These are phyloP conservation scores for Penium margaritaceum DNA, from an alignment of 139 green algal genomes.

Conservation along the genomic window DNA sequence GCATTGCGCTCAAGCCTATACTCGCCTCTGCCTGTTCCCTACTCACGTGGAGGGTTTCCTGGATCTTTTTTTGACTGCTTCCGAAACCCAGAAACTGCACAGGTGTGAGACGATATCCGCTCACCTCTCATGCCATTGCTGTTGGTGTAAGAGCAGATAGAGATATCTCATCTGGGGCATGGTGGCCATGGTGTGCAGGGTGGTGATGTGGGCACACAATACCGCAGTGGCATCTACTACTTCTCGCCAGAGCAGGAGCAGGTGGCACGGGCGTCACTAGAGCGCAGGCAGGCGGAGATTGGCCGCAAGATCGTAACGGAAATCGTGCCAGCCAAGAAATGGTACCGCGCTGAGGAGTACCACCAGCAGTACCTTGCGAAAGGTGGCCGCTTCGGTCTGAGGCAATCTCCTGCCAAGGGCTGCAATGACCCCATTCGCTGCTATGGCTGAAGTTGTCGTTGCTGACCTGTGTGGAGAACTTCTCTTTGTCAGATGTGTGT, in stretches of 20 bases:
- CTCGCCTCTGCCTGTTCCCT: background rate
- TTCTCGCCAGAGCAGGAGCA: conserved; percentile 48
- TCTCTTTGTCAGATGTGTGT: too few species aligned
- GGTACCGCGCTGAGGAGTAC: conserved; percentile 47
- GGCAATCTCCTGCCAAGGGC: conserved; percentile 66
- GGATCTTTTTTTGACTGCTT: too few species aligned
- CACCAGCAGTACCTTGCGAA: conserved; percentile 66
- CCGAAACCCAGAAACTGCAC: too few species aligned
- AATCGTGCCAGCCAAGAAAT: conserved; percentile 25
- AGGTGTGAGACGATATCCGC: too few species aligned
- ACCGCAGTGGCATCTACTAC: conserved; percentile 68
- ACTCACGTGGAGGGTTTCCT: too few species aligned
- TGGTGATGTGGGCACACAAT: conserved; percentile 70
- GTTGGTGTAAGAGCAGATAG: too few species aligned
- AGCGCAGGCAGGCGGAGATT: conserved; percentile 21
- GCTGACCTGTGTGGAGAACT: too few species aligned
- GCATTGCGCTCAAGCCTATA: background rate
- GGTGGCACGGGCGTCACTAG: conserved; percentile 18
- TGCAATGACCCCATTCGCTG: conserved; percentile 68
- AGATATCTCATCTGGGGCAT: too few species aligned
- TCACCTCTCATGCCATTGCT: too few species aligned
- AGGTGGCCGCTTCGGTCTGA: conserved; percentile 59
- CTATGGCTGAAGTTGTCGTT: conserved; percentile 77
- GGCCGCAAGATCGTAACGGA: conserved; percentile 34
- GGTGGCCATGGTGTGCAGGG: conserved; percentile 59